Percentiles rank a stretch among this genome's conserved stretches.
Evolutionary conservation across 106 monocot species (phyloP).

Genomic region (Phalaenopsis equestris): DNA sequence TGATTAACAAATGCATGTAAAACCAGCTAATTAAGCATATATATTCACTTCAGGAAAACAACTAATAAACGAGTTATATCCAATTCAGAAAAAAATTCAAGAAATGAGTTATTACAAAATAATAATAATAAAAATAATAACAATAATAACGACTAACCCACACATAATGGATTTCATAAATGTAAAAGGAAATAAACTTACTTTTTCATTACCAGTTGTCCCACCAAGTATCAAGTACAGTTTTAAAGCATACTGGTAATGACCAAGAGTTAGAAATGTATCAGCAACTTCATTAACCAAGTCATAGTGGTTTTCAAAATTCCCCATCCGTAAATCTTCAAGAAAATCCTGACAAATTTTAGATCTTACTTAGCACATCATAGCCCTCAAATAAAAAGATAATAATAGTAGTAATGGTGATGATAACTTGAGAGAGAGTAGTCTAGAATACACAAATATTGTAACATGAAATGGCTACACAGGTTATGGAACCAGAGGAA

Average conservation of each 20-base stretch:
- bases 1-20: neutral
- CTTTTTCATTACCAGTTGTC: constrained; percentile 28
- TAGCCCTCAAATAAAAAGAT: neutral
- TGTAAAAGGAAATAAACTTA: constrained; percentile 16
- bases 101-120: neutral
- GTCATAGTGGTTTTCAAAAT: constrained; percentile 25
- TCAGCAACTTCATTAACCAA: constrained; percentile 64
- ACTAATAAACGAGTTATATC: neutral
- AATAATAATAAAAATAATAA: too few species aligned
- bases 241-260: constrained; percentile 57
- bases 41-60: neutral
- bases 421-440: neutral
- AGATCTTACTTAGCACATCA: neutral
- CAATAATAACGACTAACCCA: neutral
- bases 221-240: constrained; percentile 54
- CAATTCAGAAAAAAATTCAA: neutral
- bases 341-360: constrained; percentile 38
- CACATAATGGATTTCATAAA: neutral
- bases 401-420: neutral
- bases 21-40: neutral
- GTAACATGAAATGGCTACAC: neutral
- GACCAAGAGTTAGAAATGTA: constrained; percentile 37
- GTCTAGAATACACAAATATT: neutral
- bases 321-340: constrained; percentile 31
- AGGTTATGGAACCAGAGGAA: neutral